Evolutionary conservation across 2,329 filamentous ascomycete genomes (phyloP), one percentile per base, ranked within the genome.

Genomic region (Aspergillus brasiliensis): DNA sequence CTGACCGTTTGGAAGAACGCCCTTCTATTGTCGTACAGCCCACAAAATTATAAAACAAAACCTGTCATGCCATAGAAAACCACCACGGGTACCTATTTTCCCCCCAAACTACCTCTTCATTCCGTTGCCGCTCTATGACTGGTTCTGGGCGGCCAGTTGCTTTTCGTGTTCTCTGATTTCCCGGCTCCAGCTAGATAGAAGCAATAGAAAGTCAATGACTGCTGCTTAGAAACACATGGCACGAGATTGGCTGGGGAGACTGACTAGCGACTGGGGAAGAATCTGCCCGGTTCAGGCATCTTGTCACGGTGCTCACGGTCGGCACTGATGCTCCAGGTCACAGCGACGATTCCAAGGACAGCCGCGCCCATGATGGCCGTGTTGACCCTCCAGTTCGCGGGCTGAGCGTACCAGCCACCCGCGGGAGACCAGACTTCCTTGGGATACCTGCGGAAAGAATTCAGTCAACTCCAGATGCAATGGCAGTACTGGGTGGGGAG

Each of bases 341-440:
- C 78, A 52, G 84, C 88, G 60, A 84, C 83, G 66, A 96, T 83
- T 64, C 90, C 88, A 67, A 89, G 67, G 54, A 95, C 82, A 58
- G 89, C 84, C 51, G 82, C 84, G 61, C 86, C 85, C 74, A 92
- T 87, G 67, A 95, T 83, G 57, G 89, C 84, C 5, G 95, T 99
- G 83, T 99, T 99, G 72, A 82, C 81, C 78, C 90, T 95, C 95
- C 95, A 99, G 84, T 99, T 99, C 68, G 86, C 83, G 56, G 95
- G 95, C 77, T 96, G 94, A 57, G 89, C 82, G 80, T 99, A 99
- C 95, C 95, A 99, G 80, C 95, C 95, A 85, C 95, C 95, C 67
- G 94, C 84, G 63, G 95, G 95, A 74, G 95, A 98, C 95, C 95
- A 99, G 85, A 99, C 92, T 84, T 99, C 94, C 85, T 97, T 97